Evolutionary conservation across 2,329 filamentous ascomycete species (phyloP).

Genomic region (Colletotrichum plurivorum): DNA sequence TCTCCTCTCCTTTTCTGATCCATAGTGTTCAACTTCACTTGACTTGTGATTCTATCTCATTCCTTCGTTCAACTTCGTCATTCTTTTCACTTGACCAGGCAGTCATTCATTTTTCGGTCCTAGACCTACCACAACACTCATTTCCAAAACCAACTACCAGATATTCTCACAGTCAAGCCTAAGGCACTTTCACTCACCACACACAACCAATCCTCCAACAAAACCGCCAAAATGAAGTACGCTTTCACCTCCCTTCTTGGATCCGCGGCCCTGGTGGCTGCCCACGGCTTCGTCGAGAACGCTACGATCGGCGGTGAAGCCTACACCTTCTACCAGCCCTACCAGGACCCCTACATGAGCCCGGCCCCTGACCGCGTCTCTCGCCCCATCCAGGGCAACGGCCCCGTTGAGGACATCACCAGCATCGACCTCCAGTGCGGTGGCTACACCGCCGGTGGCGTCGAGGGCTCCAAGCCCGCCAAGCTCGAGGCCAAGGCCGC

Average conservation of each 20-base stretch:
- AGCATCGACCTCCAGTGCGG: slow-evolving; percentile 70
- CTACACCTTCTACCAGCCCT: slow-evolving; percentile 54
- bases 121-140: slow-evolving; percentile 34
- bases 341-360: slow-evolving; percentile 59
- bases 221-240: slow-evolving; percentile 41
- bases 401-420: slow-evolving; percentile 68
- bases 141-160: slow-evolving; percentile 22
- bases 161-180: slow-evolving; percentile 37
- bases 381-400: slow-evolving; percentile 69
- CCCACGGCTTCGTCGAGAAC: slow-evolving; percentile 64
- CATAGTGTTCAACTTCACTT: slow-evolving; percentile 40
- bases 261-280: slow-evolving; percentile 58
- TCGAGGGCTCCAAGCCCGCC: slow-evolving; percentile 64
- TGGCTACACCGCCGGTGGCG: slow-evolving; percentile 64
- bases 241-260: slow-evolving; percentile 45
- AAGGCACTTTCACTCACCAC: slow-evolving; percentile 9
- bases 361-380: slow-evolving; percentile 65
- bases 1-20: slow-evolving; percentile 5
- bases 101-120: slow-evolving; percentile 40
- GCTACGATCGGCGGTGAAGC: slow-evolving; percentile 57
- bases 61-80: slow-evolving; percentile 39
- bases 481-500: slow-evolving; percentile 66
- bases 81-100: slow-evolving; percentile 41
- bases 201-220: not conserved
- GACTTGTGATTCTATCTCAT: slow-evolving; percentile 40